Evolutionary conservation across 2,329 filamentous ascomycete species (phyloP).

Genomic region (Cladorrhinum sp.): DNA sequence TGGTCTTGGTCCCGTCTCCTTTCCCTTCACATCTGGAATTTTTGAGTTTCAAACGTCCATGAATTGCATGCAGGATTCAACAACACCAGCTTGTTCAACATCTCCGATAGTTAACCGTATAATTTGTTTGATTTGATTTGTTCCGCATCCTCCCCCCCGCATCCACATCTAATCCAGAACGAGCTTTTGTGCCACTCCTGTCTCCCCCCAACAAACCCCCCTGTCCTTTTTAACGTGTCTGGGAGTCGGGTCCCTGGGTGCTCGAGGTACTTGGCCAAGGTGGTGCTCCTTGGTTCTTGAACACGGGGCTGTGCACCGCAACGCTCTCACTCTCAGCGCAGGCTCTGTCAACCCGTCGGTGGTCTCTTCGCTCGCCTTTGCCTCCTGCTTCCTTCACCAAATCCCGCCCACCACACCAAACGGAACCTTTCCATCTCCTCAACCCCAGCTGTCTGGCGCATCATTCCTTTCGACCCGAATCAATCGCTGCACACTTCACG

Average conservation of each 20-base stretch:
- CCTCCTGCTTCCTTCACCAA: not conserved
- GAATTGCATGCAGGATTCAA: not conserved
- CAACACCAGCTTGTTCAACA: not conserved
- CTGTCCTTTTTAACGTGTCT: too few relatives aligned
- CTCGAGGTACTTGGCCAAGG: not conserved
- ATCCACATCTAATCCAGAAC: not conserved
- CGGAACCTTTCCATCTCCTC: slow-evolving; percentile 9
- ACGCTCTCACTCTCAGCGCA: slow-evolving; percentile 13
- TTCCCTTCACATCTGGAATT: too few relatives aligned
- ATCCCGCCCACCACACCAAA: slow-evolving; percentile 4
- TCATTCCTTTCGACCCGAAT: slow-evolving; percentile 22
- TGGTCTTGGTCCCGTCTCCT: too few relatives aligned
- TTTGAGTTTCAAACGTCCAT: too few relatives aligned
- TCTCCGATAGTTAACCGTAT: not conserved
- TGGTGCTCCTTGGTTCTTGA: slow-evolving; percentile 8
- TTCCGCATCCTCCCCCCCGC: not conserved
- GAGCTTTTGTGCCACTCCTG: not conserved
- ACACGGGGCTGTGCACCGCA: slow-evolving; percentile 24
- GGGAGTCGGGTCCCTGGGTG: too few relatives aligned
- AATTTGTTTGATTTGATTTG: not conserved
- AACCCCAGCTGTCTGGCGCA: slow-evolving; percentile 21
- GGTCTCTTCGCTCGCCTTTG: slow-evolving; percentile 11
- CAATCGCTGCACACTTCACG: slow-evolving; percentile 23
- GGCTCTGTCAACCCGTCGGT: too few relatives aligned
- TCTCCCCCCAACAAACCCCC: not conserved